A percentile compares a stretch with the other conserved stretches of the same genome.
These are phyloP conservation scores for Sphagnum contortum DNA, from an alignment of 225 moss, liverwort and hornwort genomes.

Conservation along the genomic window DNA sequence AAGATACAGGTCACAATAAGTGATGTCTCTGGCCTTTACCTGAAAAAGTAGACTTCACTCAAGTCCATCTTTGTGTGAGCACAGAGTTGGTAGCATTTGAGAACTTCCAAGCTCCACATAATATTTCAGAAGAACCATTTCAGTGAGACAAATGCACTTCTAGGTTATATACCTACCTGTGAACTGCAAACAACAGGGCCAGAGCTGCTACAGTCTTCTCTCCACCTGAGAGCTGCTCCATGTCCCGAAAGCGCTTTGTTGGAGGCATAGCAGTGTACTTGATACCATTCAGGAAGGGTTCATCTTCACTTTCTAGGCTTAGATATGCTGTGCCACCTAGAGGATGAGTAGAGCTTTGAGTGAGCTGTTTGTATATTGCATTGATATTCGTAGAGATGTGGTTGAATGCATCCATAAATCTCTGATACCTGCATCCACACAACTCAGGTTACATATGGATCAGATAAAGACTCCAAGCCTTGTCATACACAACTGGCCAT, in stretches of 20 bases:
- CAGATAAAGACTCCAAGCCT: background rate
- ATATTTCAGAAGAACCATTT: too few species aligned
- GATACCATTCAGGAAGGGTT: conserved; percentile 87
- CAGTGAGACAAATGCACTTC: too few species aligned
- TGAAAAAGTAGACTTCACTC: too few species aligned
- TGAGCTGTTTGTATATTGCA: conserved; percentile 92
- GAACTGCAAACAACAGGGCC: conserved; percentile 90
- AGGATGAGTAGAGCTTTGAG: conserved; percentile 78
- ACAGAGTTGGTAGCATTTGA: too few species aligned
- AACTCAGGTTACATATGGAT: background rate
- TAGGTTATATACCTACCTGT: conserved; percentile 41
- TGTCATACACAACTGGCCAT: background rate
- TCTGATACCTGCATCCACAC: conserved; percentile 52
- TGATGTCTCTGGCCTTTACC: too few species aligned
- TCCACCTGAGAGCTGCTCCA: conserved; percentile 99
- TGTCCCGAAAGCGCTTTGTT: conserved; percentile 90
- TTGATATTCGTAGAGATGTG: conserved; percentile 98
- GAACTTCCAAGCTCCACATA: too few species aligned
- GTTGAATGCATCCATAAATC: conserved; percentile 94
- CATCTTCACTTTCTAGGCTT: conserved; percentile 90
- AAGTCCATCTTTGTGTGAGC: too few species aligned
- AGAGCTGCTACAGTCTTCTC: conserved; percentile 98
- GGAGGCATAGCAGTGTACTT: conserved; percentile 99
- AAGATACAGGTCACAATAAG: too few species aligned
- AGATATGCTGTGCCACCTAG: conserved; percentile 90